Percentiles rank a stretch among this genome's conserved stretches.
Evolutionary conservation across 129 eudicot genomes (phyloP).

Genomic region (Centaurea solstitialis): DNA sequence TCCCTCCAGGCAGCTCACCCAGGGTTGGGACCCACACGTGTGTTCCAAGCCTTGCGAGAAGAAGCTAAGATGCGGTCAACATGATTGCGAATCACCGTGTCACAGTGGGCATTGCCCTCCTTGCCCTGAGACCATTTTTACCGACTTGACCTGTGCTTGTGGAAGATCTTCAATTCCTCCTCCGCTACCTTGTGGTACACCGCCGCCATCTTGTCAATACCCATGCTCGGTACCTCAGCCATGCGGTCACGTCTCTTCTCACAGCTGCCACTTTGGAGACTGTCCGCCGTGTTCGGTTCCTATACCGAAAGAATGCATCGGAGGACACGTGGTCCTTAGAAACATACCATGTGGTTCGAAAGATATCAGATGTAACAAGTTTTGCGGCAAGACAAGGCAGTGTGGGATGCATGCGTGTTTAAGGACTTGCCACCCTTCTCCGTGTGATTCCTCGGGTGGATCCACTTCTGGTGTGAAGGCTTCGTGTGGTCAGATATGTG

Average conservation of each 20-base stretch:
- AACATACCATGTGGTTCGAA: slow-evolving; percentile 94
- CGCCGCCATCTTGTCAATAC: slow-evolving; percentile 84
- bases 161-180: slow-evolving; percentile 95
- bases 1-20: slow-evolving; percentile 15
- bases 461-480: slow-evolving; percentile 45
- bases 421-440: slow-evolving; percentile 79
- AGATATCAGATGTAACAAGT: slow-evolving; percentile 82
- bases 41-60: slow-evolving; percentile 92
- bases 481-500: slow-evolving; percentile 93
- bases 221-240: slow-evolving; percentile 90
- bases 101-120: slow-evolving; percentile 99
- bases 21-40: slow-evolving; percentile 79
- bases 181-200: slow-evolving; percentile 93
- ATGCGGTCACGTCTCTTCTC: slow-evolving; percentile 87
- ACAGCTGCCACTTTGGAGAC: slow-evolving; percentile 97
- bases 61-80: slow-evolving; percentile 93
- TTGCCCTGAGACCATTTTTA: slow-evolving; percentile 90
- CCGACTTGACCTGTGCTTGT: slow-evolving; percentile 88
- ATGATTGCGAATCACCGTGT: slow-evolving; percentile 70
- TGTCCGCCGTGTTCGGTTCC: slow-evolving; percentile 95
- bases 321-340: slow-evolving; percentile 89
- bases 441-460: slow-evolving; percentile 66
- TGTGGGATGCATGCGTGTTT: slow-evolving; percentile 98
- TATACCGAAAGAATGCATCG: slow-evolving; percentile 84
- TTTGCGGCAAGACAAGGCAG: slow-evolving; percentile 91